Conservation (phyloP, 306 rosid genomes). For the Rosa chinensis region DNA sequence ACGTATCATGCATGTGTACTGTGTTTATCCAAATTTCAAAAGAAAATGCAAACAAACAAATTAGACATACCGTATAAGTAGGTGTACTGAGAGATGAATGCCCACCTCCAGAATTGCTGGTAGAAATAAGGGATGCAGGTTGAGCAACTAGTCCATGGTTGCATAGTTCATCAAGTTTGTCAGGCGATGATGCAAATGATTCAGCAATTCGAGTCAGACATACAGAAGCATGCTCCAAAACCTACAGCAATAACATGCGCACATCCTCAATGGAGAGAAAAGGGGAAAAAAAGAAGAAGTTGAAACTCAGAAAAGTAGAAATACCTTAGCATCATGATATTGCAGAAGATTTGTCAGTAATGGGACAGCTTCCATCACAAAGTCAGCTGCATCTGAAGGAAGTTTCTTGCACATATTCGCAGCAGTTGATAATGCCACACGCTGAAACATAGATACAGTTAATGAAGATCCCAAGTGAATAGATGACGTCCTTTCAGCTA, state of each 20-base stretch:
- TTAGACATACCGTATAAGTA: conserved; percentile 75
- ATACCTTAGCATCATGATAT: conserved; percentile 93
- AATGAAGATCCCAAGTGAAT: neutral
- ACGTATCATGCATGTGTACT: neutral
- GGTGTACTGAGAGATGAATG: conserved; percentile 93
- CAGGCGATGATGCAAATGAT: conserved; percentile 91
- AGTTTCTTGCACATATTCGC: conserved; percentile 99
- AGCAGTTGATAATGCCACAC: conserved; percentile 97
- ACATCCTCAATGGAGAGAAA: neutral
- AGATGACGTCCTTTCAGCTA: neutral
- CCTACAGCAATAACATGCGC: conserved; percentile 46
- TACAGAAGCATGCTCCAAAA: conserved; percentile 96
- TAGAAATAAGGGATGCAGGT: conserved; percentile 90
- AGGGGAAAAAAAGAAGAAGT: neutral
- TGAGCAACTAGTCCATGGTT: conserved; percentile 93
- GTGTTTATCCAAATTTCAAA: conserved; percentile 3
- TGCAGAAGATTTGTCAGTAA: conserved; percentile 94
- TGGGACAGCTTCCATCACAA: conserved; percentile 99
- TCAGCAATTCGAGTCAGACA: conserved; percentile 99
- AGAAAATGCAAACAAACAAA: neutral
- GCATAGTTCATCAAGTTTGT: conserved; percentile 88
- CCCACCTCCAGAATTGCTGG: conserved; percentile 95
- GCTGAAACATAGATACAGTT: conserved; percentile 45
- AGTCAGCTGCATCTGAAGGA: conserved; percentile 98
- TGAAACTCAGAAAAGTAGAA: neutral